These are phyloP conservation scores for Euphrasia confusa DNA, from an alignment of 257 asterid genomes.

Conservation along the genomic window DNA sequence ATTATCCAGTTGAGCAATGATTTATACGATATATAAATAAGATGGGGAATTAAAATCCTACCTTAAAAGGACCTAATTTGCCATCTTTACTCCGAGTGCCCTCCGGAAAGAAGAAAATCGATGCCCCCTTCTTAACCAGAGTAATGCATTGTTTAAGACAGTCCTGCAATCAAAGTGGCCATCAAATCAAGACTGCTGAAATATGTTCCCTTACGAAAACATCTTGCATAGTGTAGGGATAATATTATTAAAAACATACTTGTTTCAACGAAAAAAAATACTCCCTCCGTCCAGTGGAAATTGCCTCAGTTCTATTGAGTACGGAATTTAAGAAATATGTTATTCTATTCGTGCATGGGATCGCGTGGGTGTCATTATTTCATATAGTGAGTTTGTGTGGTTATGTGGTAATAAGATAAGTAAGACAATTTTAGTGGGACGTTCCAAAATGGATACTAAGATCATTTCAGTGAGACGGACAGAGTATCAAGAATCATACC, in stretches of 20 bases:
- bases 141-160: conserved; percentile 83
- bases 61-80: conserved; percentile 83
- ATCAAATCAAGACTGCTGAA: conserved; percentile 19
- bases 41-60: conserved; percentile 25
- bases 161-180: conserved; percentile 43
- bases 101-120: conserved; percentile 93
- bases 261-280: neutral
- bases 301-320: too few relatives aligned
- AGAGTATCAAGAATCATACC: neutral
- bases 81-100: conserved; percentile 94
- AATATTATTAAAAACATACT: conserved; percentile 12
- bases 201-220: neutral
- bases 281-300: too few relatives aligned
- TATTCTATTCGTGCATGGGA: too few relatives aligned
- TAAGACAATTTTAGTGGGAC: too few relatives aligned
- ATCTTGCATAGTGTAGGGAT: conserved; percentile 5
- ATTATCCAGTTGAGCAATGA: conserved; percentile 15
- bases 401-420: too few relatives aligned
- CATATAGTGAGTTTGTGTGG: too few relatives aligned
- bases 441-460: too few relatives aligned
- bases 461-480: too few relatives aligned
- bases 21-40: conserved; percentile 2
- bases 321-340: too few relatives aligned
- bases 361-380: too few relatives aligned
- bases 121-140: conserved; percentile 83